Base-by-base conservation (phyloP, 441 rosid species). In the Hura crepitans region DNA sequence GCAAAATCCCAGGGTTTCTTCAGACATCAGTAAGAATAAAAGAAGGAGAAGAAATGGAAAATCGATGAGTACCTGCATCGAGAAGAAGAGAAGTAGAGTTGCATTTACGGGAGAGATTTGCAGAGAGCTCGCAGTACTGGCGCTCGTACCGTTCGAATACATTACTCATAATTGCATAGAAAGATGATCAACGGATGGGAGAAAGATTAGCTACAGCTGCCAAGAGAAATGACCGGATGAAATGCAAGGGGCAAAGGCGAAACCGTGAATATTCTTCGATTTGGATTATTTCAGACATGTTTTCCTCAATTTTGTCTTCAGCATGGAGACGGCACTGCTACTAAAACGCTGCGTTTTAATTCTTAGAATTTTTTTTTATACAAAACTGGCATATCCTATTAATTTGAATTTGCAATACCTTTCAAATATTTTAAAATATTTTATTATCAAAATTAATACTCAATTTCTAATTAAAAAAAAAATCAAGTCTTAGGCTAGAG, bases 61-160 rank as follows among this genome's bases (percentile, higher is more conserved):
- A 39, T 20, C 17, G 64, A 28, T 28, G 15, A 17, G 12, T 73
- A 81, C 89, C 89, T 82, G 71, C 72, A 66, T 76, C 83, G 39
- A 72, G 45, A 18, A 85, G 79, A 61, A 82, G 79, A 66, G 93
- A 80, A 50, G 86, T 77, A 14, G 93, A 81, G 71, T 79, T 78
- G 84, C 96, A 90, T 64, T 94, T 92, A 39, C 84, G 86, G 10
- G 89, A 85, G 69, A 94, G 90, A 81, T 79, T 85, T 5, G 97
- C 90, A 1, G 98, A 94, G 72, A 94, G 81, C 83, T 92, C 99
- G 79, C 96, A 94, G 82, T 92, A 94, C 74, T 90, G 97, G 23
- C 98, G 87, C 85, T 94, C 97, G 72, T 87, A 90, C 68, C 97
- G 89, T 54, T 87, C 89, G 57, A 90, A 92, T 10, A 83, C 94